Base-by-base conservation (phyloP, 106 monocot species). In the Allium fistulosum region DNA sequence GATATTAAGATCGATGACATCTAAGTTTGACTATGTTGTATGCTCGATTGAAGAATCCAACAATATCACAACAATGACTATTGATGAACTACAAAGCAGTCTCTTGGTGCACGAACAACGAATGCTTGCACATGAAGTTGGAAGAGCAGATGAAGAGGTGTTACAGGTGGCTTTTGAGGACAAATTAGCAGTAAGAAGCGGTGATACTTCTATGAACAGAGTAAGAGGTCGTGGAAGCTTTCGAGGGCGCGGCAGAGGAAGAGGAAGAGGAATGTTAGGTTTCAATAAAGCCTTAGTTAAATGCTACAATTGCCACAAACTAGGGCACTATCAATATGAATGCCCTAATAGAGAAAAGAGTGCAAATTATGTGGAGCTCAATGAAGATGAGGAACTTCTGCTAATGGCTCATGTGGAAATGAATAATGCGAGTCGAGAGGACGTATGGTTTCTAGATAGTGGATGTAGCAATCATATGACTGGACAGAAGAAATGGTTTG, bases 391-490 rank as follows among this genome's bases (percentile, higher is more conserved):
- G 16, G 58, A 59, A n/a, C 8, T 59, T 6, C 2, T 59, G 17
- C 58, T 59, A 14, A 59, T 59, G 58, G 58, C 58, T 59, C 17
- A 1, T 14, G 13, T 14, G 58, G 58, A 14, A 59, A 14, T 6
- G 8, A 59, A 59, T 59, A 17, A 15, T n/a, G 16, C 14, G 17
- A 59, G 13, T 22, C 22, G 22, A 17, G 22, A 62, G 13, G 62
- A 62, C 9, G 62, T 62, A 10, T 62, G 62, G 62, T 62, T 62
- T 13, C 26, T 62, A 4, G 62, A 62, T 26, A 28, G 27, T 7
- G 62, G 62, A 17, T 62, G 62, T 26, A 62, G 62, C 62, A 62
- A 62, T 6, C 62, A 62, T 17, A 62, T 62, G 62, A 28, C 27
- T 62, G 62, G 62, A 10, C 10, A 62, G 18, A 62, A 28, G 45